A percentile compares a stretch with the other conserved stretches of the same genome.
Evolutionary conservation across 83 land plant species (phyloP).

Genomic region (Diphasiastrum complanatum): DNA sequence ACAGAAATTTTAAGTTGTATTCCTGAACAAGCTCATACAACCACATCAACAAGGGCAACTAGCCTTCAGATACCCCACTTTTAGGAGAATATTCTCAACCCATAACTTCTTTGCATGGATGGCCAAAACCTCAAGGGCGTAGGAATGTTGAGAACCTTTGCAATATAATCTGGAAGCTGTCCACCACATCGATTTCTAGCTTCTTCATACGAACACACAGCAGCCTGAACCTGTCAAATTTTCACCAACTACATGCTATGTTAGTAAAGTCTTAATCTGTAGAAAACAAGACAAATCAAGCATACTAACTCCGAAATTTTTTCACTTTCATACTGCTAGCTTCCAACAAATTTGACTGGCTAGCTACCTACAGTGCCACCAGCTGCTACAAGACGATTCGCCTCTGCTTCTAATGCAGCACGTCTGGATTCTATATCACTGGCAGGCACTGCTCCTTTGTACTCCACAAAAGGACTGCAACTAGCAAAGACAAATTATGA

Average conservation of each 20-base stretch:
- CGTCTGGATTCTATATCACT: slow-evolving; percentile 38
- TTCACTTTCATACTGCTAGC: no score
- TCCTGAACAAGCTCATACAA: neutral
- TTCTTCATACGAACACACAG: slow-evolving; percentile 45
- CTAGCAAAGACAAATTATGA: neutral
- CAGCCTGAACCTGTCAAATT: slow-evolving; percentile 42
- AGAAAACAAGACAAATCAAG: neutral
- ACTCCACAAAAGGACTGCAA: slow-evolving; percentile 64
- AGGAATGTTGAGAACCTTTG: slow-evolving; percentile 34
- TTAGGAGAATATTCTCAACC: no score
- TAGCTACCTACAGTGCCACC: slow-evolving; percentile 46
- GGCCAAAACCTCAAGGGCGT: neutral
- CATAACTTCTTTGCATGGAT: neutral
- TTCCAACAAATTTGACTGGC: no score
- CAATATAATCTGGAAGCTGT: slow-evolving; percentile 49
- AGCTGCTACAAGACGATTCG: slow-evolving; percentile 42
- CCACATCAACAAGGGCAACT: neutral
- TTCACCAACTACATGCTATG: neutral
- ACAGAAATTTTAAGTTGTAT: neutral
- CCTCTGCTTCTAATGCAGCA: slow-evolving; percentile 48
- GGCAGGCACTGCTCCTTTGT: slow-evolving; percentile 54
- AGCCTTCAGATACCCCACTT: no score
- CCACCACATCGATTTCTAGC: slow-evolving; percentile 60
- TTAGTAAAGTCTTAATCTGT: neutral
- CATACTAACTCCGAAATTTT: slow-evolving; percentile 43